phyloP scores from a whole-genome alignment of 1,284 basidiomycete species.

The Cystobasidiaceae sp. region DNA sequence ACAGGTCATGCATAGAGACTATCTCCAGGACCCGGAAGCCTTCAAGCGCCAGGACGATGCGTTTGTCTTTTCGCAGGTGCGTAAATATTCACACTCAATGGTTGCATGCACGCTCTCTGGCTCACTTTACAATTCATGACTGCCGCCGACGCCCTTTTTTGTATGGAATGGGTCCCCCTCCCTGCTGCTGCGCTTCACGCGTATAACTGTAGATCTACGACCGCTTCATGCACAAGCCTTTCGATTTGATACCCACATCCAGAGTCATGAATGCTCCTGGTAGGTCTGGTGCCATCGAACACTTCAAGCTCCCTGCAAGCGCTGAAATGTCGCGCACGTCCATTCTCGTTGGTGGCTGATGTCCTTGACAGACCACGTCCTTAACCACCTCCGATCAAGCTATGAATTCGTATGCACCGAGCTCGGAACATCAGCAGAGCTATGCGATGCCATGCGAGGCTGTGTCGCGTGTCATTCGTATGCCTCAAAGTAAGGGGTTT shows the following conservation, averaged over 20 bases:
- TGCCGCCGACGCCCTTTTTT: background rate
- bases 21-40: slow-evolving; percentile 35
- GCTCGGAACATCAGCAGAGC: slow-evolving; percentile 81
- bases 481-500: slow-evolving; percentile 66
- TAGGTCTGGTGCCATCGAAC: no score
- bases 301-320: no score
- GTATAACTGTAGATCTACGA: slow-evolving; percentile 51
- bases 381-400: slow-evolving; percentile 57
- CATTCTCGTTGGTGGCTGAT: no score
- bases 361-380: slow-evolving; percentile 40
- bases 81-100: background rate
- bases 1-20: slow-evolving; percentile 39
- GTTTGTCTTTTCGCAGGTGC: slow-evolving; percentile 41
- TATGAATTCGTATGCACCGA: slow-evolving; percentile 96
- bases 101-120: background rate
- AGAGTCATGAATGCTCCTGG: slow-evolving; percentile 72
- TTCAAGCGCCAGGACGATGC: slow-evolving; percentile 36
- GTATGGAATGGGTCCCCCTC: background rate
- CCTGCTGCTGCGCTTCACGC: background rate
- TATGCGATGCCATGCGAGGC: slow-evolving; percentile 76
- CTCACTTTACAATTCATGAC: background rate
- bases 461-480: slow-evolving; percentile 82
- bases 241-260: slow-evolving; percentile 83
- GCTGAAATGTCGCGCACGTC: no score
- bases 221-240: slow-evolving; percentile 96